These are phyloP conservation scores for Andrographis paniculata DNA, from an alignment of 305 asterid species.

Conservation along the genomic window DNA sequence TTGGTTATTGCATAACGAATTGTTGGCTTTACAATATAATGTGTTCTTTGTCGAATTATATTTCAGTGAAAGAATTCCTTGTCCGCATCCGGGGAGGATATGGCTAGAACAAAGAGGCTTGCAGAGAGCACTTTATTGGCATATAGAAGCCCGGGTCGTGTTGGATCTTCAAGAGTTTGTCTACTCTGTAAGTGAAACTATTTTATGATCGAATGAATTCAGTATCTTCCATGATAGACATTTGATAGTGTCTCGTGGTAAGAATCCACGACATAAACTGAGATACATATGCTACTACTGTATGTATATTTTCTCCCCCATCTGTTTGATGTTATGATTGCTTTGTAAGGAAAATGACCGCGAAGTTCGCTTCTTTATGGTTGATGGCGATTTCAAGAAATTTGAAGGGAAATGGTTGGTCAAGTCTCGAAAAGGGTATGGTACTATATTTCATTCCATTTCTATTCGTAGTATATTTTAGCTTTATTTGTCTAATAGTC, in stretches of 20 bases:
- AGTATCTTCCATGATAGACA: not conserved
- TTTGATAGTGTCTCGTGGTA: too few relatives aligned
- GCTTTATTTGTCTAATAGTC: too few relatives aligned
- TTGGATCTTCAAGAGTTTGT: constrained; percentile 82
- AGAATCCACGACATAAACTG: too few relatives aligned
- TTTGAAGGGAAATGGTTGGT: constrained; percentile 94
- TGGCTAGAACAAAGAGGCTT: constrained; percentile 98
- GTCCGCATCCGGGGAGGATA: constrained; percentile 86
- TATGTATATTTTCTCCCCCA: too few relatives aligned
- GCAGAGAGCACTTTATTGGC: constrained; percentile 93
- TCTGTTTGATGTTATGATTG: too few relatives aligned
- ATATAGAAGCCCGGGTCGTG: constrained; percentile 89
- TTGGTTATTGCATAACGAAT: too few relatives aligned
- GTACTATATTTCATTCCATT: too few relatives aligned
- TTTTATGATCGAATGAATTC: not conserved
- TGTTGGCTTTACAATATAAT: too few relatives aligned
- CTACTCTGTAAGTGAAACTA: constrained; percentile 46
- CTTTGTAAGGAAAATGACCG: constrained; percentile 44
- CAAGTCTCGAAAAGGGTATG: constrained; percentile 60
- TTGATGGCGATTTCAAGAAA: constrained; percentile 96
- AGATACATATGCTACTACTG: too few relatives aligned
- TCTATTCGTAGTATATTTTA: not conserved
- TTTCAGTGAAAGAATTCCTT: constrained; percentile 71
- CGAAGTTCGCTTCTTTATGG: constrained; percentile 82
- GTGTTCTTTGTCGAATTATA: too few relatives aligned